phyloP scores from a whole-genome alignment of 176 grass and related monocot genomes.

The Bromus sterilis region DNA sequence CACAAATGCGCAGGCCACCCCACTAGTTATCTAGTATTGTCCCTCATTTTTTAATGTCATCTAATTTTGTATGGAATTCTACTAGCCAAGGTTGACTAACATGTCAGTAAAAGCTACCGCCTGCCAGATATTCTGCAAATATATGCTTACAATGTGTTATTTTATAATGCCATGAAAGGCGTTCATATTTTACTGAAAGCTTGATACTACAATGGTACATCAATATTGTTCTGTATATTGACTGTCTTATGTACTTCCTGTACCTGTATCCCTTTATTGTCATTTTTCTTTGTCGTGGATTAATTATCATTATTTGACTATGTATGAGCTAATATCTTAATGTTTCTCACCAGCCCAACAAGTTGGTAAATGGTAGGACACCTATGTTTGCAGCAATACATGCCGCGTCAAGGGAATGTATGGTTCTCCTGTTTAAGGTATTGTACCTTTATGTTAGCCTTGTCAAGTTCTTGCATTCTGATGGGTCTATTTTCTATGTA shows the following conservation, averaged over 20 bases:
- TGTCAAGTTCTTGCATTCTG: background rate
- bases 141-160: background rate
- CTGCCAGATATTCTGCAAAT: background rate
- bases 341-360: slow-evolving; percentile 12
- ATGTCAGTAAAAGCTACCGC: no score
- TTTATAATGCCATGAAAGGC: background rate
- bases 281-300: no score
- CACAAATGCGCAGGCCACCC: no score
- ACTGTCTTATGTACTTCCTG: background rate
- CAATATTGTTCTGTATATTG: background rate
- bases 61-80: background rate
- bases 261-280: no score
- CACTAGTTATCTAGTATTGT: background rate
- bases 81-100: background rate
- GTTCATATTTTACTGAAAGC: background rate
- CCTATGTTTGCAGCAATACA: slow-evolving; percentile 15
- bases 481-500: background rate
- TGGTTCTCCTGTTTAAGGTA: slow-evolving; percentile 24
- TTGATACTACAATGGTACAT: background rate
- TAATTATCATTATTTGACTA: background rate
- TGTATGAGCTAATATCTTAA: background rate
- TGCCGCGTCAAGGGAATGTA: slow-evolving; percentile 9
- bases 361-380: slow-evolving; percentile 14
- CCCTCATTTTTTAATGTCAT: no score
- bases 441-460: background rate